Evolutionary conservation across 768 basidiomycete species (phyloP), one percentile per base, ranked within the genome.

Genomic region (Terana coerulea): DNA sequence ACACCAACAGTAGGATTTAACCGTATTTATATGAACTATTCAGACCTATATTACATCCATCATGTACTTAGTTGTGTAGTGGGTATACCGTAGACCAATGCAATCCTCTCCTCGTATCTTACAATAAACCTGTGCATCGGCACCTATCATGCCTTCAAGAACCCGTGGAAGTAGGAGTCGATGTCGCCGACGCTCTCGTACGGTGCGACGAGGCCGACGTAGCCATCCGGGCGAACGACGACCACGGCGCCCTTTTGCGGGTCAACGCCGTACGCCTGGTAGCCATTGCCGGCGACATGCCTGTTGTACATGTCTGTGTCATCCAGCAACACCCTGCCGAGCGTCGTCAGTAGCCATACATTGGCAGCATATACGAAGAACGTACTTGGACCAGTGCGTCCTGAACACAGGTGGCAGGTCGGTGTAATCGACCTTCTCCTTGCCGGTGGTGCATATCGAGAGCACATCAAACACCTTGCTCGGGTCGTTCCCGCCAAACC

Each of bases 171-270:
- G 58, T 85, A 86, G 1, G 22, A 15, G 33, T 71, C 65, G 36
- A 86, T 29, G 2, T 60, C 59, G 8, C 65, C 58, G 19, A 59
- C 51, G 14, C 71, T 54, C 10, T 72, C 70, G 40, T 86, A 62
- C 1, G 84, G 75, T 1, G 72, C 72, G 26, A 86, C 67, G 57
- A 68, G 72, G 3, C 79, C 81, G 24, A 88, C 73, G 52, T 85
- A 87, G 21, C 85, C 86, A 58, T 83, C 83, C 9, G 83, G 83
- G 29, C 83, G 71, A 6, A 84, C 74, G 44, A 82, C 67, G 8
- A 81, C 73, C 2, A 81, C 59, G 5, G 75, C 78, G 17, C 83
- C 82, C 1, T 56, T 53, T 43, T 56, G 55, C 9, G 65, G 51
- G 28, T 69, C 64, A 31, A 83, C 73, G 0, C 84, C 84, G 55